Base-by-base conservation (phyloP, 2,329 filamentous ascomycete genomes). In the Xylariaceae sp. region DNA sequence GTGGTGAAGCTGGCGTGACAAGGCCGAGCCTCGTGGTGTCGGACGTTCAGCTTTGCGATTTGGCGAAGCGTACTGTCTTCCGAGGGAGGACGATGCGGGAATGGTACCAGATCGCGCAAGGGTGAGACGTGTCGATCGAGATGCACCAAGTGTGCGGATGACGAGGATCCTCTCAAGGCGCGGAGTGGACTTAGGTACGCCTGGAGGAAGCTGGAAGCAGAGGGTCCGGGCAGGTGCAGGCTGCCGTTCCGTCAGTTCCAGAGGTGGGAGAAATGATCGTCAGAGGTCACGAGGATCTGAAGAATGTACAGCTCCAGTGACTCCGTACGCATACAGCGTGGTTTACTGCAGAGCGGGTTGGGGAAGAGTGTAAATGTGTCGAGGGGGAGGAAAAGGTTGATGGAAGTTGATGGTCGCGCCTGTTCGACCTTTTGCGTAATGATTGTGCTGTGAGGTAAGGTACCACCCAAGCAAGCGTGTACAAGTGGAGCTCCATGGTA, bases 191-290 rank as follows among this genome's bases (percentile, higher is more conserved):
- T 44, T 29, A 35, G 37, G 37, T 26, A 40, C 45, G 39, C 38
- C 32, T 45, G 28, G 40, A 42, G 39, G 40, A 42, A 43, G 45
- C 43, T 47, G 44, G 42, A 38, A 37, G 19, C 36, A 43, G 38
- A 40, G 38, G 43, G 44, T 45, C 22, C 40, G 51, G 42, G 39
- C 51, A 48, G 49, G 51, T 53, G 51, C 51, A 53, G 51, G 49
- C 51, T 49, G 47, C 49, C 43, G 47, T 50, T 43, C 49, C 47
- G 42, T 42, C 28, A 26, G 44, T 43, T 34, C 39, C 39, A 44
- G 33, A 18, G 33, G 38, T 23, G 27, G 33, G 40, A 32, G 5
- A 13, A 18, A 29, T 29, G 22, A 27, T 18, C 31, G 21, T 29
- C 29, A 29, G 33, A 22, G 37, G 29, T 18, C 28, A 36, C 25